Evolutionary conservation across 345 rosid genomes (phyloP).

Genomic region (Syzygium aqueum): DNA sequence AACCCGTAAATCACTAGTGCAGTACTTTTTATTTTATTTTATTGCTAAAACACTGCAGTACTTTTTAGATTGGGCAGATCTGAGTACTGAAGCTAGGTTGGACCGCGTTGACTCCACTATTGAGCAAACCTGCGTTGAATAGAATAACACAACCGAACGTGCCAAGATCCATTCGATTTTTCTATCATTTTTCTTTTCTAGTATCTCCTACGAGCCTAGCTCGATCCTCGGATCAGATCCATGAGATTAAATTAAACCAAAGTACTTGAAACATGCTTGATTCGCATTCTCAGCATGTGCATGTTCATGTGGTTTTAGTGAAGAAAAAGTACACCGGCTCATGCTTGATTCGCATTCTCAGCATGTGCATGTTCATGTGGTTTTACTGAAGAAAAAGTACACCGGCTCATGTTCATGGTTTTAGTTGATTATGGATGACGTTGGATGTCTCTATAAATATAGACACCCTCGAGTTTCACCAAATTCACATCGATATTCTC

Average conservation of each 20-base stretch:
- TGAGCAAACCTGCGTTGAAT: not conserved
- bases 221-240: not conserved
- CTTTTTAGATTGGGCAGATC: not conserved
- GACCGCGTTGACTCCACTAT: not conserved
- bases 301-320: not conserved
- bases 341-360: too few relatives aligned
- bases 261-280: not conserved
- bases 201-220: not conserved
- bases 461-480: not conserved
- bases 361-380: too few relatives aligned
- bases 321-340: not conserved
- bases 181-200: not conserved
- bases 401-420: too few relatives aligned
- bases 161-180: not conserved
- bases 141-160: not conserved
- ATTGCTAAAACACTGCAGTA: too few relatives aligned
- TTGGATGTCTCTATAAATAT: not conserved
- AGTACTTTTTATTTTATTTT: too few relatives aligned
- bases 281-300: not conserved
- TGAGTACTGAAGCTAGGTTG: not conserved
- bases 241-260: not conserved
- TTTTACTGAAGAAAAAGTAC: too few relatives aligned
- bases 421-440: too few relatives aligned
- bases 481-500: not conserved
- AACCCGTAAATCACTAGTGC: not conserved